Conservation (phyloP, 305 asterid genomes). For the Rubia balearica region DNA sequence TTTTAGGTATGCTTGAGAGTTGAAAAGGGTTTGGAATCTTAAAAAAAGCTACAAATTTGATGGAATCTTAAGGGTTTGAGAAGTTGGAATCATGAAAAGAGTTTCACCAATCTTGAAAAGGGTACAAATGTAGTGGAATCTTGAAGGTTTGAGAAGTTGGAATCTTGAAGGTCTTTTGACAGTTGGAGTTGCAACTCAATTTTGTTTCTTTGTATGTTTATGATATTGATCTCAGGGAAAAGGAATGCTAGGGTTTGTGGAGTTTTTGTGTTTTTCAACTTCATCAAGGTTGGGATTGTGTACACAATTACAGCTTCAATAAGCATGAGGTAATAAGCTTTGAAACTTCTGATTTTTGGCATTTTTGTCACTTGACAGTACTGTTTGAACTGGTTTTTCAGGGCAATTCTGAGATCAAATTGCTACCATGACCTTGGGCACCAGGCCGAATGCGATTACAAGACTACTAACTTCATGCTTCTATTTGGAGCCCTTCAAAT, state of each 20-base stretch:
- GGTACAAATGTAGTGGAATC: not conserved
- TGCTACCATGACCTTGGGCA: slow-evolving; percentile 67
- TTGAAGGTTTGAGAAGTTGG: not conserved
- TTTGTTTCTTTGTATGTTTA: not conserved
- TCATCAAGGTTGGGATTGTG: slow-evolving; percentile 49
- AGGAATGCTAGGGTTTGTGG: slow-evolving; percentile 50
- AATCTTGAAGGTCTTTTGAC: not conserved
- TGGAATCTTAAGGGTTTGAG: not conserved
- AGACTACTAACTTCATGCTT: slow-evolving; percentile 38
- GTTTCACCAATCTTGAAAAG: not conserved
- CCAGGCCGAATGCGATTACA: slow-evolving; percentile 42
- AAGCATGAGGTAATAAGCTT: slow-evolving; percentile 47
- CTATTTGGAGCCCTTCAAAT: slow-evolving; percentile 60
- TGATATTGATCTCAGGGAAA: slow-evolving; percentile 38
- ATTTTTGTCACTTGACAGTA: not conserved
- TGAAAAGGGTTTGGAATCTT: not conserved
- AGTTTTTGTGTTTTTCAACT: slow-evolving; percentile 39
- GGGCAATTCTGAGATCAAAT: slow-evolving; percentile 69
- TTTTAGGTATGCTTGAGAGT: slow-evolving; percentile 40
- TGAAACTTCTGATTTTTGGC: not conserved
- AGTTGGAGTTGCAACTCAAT: not conserved
- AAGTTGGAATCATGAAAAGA: too few relatives aligned
- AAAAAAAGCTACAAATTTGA: not conserved
- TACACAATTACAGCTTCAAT: slow-evolving; percentile 59
- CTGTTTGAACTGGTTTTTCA: slow-evolving; percentile 18